phyloP scores from a whole-genome alignment of 2,329 filamentous ascomycete genomes.

The Monilinia aucupariae region DNA sequence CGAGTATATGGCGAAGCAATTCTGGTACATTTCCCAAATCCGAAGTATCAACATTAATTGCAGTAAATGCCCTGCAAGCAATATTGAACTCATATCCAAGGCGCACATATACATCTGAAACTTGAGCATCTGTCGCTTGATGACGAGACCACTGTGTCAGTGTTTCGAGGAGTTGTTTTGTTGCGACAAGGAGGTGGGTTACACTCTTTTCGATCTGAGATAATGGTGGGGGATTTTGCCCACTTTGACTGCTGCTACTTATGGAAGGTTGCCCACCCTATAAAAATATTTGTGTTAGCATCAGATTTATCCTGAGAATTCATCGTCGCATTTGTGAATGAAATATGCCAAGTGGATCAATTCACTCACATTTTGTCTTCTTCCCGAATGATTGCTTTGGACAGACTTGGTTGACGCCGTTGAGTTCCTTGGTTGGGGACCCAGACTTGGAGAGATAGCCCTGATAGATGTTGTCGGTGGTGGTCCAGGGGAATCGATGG shows the following conservation, averaged over 20 bases:
- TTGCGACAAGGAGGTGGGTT: slow-evolving; percentile 93
- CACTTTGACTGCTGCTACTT: slow-evolving; percentile 22
- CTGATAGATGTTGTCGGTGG: slow-evolving; percentile 51
- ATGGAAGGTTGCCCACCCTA: slow-evolving; percentile 24
- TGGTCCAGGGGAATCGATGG: slow-evolving; percentile 50
- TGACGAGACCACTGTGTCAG: slow-evolving; percentile 96
- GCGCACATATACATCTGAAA: slow-evolving; percentile 96
- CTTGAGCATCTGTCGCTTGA: slow-evolving; percentile 85
- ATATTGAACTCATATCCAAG: slow-evolving; percentile 99
- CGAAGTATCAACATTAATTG: slow-evolving; percentile 91
- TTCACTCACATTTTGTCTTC: slow-evolving; percentile 53
- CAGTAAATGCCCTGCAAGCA: slow-evolving; percentile 91
- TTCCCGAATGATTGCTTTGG: slow-evolving; percentile 44
- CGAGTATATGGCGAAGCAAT: slow-evolving; percentile 79
- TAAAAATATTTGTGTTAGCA: slow-evolving; percentile 16
- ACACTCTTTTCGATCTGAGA: slow-evolving; percentile 99
- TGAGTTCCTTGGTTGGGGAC: slow-evolving; percentile 56
- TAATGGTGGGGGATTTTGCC: slow-evolving; percentile 40
- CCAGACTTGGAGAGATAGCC: slow-evolving; percentile 51
- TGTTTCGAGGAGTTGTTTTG: slow-evolving; percentile 95
- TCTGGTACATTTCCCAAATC: slow-evolving; percentile 96
- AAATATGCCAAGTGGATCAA: neutral
- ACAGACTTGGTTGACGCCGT: slow-evolving; percentile 59
- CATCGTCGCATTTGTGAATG: neutral
- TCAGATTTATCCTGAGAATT: neutral